These are phyloP conservation scores for Strobilomyces echinocephalus DNA, from an alignment of 768 basidiomycete species.

Conservation along the genomic window DNA sequence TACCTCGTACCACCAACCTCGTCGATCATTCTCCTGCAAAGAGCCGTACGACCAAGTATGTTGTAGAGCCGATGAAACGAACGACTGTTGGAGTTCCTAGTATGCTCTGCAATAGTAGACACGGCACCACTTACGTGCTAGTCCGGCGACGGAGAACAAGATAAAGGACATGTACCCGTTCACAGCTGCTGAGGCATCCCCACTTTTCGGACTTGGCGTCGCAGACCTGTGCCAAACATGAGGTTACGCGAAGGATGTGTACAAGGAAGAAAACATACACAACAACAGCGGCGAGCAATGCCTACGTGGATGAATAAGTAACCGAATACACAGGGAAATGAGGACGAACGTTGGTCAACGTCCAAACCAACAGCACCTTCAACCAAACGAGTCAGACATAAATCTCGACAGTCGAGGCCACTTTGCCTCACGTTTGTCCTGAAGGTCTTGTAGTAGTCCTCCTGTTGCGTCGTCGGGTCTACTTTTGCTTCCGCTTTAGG, in stretches of 20 bases:
- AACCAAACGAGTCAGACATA: conserved; percentile 13
- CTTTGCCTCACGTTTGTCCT: conserved; percentile 67
- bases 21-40: conserved; percentile 77
- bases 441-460: conserved; percentile 86
- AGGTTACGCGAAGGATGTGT: background rate
- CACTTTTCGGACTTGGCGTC: conserved; percentile 47
- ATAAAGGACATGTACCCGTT: conserved; percentile 88
- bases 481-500: conserved; percentile 64
- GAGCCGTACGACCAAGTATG: conserved; percentile 79
- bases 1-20: background rate
- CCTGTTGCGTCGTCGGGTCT: conserved; percentile 60
- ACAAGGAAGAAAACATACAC: conserved; percentile 44
- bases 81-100: conserved; percentile 49
- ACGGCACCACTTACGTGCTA: conserved; percentile 63
- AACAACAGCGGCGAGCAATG: conserved; percentile 68
- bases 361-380: conserved; percentile 81
- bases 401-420: background rate
- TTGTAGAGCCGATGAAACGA: conserved; percentile 76
- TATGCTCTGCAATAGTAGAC: background rate
- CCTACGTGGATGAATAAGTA: conserved; percentile 35
- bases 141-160: conserved; percentile 80
- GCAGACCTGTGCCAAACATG: conserved; percentile 19
- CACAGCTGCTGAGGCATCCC: conserved; percentile 50
- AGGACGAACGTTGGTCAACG: conserved; percentile 67
- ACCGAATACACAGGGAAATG: conserved; percentile 20